Conservation (phyloP, 1,284 basidiomycete species). For the Leccinum fallax region DNA sequence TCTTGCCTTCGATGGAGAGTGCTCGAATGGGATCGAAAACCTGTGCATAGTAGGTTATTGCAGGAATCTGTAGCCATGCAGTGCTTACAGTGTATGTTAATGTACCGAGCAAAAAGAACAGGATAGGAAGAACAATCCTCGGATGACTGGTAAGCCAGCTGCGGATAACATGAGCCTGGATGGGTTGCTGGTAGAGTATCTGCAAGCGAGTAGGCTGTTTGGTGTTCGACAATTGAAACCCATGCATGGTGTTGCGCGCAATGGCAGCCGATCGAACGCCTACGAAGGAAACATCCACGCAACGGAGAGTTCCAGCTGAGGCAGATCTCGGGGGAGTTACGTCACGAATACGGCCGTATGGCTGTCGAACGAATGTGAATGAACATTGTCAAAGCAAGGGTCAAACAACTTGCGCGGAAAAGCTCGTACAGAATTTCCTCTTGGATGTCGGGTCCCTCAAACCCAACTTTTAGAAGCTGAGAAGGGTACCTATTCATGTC, state of each 20-base stretch:
- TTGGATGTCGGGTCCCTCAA: constrained; percentile 83
- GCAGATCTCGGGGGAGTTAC: constrained; percentile 65
- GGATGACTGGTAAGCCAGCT: constrained; percentile 90
- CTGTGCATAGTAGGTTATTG: constrained; percentile 39
- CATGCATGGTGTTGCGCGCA: constrained; percentile 87
- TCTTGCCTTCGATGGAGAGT: constrained; percentile 81
- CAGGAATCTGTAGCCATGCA: neutral
- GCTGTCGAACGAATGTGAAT: constrained; percentile 46
- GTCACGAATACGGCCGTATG: constrained; percentile 80
- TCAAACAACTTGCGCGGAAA: constrained; percentile 56
- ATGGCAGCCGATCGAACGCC: constrained; percentile 72
- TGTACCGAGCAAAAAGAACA: constrained; percentile 87
- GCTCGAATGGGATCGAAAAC: constrained; percentile 92
- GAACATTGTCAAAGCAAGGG: constrained; percentile 7
- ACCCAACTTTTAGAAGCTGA: constrained; percentile 71
- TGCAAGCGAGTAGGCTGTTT: constrained; percentile 56
- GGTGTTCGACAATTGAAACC: constrained; percentile 48
- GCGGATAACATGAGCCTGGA: constrained; percentile 78
- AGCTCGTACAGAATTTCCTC: constrained; percentile 77
- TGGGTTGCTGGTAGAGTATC: constrained; percentile 70
- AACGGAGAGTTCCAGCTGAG: constrained; percentile 70
- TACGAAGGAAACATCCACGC: constrained; percentile 62
- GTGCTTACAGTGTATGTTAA: constrained; percentile 81
- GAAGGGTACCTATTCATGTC: constrained; percentile 86
- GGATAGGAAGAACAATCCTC: constrained; percentile 80